phyloP scores from a whole-genome alignment of 2,329 filamentous ascomycete species.

The Lithohypha guttulata region DNA sequence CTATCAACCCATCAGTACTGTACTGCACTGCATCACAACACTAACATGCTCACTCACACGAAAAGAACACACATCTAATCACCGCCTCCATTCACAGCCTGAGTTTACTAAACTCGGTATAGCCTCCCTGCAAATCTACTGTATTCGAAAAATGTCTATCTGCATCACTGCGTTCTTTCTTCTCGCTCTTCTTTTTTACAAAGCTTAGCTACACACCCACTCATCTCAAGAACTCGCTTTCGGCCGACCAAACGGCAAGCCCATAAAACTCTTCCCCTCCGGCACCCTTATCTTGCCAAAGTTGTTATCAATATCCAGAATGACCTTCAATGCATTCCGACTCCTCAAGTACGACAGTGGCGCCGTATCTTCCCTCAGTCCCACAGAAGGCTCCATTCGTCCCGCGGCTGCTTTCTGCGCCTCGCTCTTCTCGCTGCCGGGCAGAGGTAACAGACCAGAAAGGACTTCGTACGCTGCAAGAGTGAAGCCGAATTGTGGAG shows the following conservation, averaged over 20 bases:
- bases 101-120: too few relatives aligned
- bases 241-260: slow-evolving; percentile 8
- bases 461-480: slow-evolving; percentile 90
- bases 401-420: slow-evolving; percentile 41
- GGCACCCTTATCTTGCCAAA: slow-evolving; percentile 66
- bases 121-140: too few relatives aligned
- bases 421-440: slow-evolving; percentile 47
- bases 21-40: too few relatives aligned
- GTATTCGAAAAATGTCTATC: too few relatives aligned
- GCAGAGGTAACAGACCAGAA: slow-evolving; percentile 68
- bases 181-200: not conserved
- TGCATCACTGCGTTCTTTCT: too few relatives aligned
- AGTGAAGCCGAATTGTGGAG: slow-evolving; percentile 96
- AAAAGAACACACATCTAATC: too few relatives aligned
- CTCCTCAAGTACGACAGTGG: slow-evolving; percentile 60
- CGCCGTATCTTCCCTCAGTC: slow-evolving; percentile 52
- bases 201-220: too few relatives aligned
- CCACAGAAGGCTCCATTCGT: slow-evolving; percentile 52
- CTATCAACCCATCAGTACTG: too few relatives aligned
- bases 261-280: slow-evolving; percentile 19
- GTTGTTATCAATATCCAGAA: slow-evolving; percentile 85
- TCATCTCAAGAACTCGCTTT: too few relatives aligned
- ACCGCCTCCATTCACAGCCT: too few relatives aligned
- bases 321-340: slow-evolving; percentile 88
- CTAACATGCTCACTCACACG: too few relatives aligned